A percentile compares a stretch with the other conserved stretches of the same genome.
Evolutionary conservation across 2,329 filamentous ascomycete species (phyloP).

Genomic region (Colletotrichum horii): DNA sequence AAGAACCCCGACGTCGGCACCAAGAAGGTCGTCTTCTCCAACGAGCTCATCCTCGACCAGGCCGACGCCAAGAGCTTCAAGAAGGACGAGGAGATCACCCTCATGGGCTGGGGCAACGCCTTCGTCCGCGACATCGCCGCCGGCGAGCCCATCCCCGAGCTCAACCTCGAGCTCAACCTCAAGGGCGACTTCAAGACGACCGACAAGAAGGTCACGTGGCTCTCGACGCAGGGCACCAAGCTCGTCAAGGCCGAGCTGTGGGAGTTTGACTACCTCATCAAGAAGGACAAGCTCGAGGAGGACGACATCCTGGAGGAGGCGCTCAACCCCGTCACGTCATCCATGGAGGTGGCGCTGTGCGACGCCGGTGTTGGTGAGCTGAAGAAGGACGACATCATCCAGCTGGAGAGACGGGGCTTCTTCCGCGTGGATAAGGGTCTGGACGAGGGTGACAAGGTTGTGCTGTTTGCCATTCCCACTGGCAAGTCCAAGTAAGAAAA

Average conservation of each 20-base stretch:
- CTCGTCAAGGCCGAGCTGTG: slow-evolving; percentile 85
- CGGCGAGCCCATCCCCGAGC: slow-evolving; percentile 64
- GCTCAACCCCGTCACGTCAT: slow-evolving; percentile 77
- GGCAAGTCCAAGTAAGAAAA: slow-evolving; percentile 52
- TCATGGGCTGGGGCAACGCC: slow-evolving; percentile 97
- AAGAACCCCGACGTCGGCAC: slow-evolving; percentile 87
- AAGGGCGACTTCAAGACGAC: slow-evolving; percentile 94
- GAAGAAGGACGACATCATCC: slow-evolving; percentile 89
- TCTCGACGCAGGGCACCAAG: slow-evolving; percentile 76
- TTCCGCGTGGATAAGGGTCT: slow-evolving; percentile 80
- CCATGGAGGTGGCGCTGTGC: slow-evolving; percentile 75
- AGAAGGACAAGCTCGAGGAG: slow-evolving; percentile 91
- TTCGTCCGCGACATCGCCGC: slow-evolving; percentile 72
- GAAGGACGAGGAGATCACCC: slow-evolving; percentile 87
- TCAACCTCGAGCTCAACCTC: slow-evolving; percentile 88
- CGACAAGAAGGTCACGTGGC: slow-evolving; percentile 96
- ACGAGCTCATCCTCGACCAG: slow-evolving; percentile 82
- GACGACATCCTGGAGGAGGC: slow-evolving; percentile 87
- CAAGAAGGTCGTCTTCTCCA: slow-evolving; percentile 84
- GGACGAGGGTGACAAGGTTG: slow-evolving; percentile 53
- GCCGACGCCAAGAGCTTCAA: slow-evolving; percentile 83
- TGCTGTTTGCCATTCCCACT: slow-evolving; percentile 64
- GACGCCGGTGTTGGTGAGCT: slow-evolving; percentile 81
- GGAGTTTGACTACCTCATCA: slow-evolving; percentile 95
- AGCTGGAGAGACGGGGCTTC: slow-evolving; percentile 93